A percentile compares a stretch with the other conserved stretches of the same genome.
These are phyloP conservation scores for Pholiota microspora DNA, from an alignment of 768 basidiomycete species.

Conservation along the genomic window DNA sequence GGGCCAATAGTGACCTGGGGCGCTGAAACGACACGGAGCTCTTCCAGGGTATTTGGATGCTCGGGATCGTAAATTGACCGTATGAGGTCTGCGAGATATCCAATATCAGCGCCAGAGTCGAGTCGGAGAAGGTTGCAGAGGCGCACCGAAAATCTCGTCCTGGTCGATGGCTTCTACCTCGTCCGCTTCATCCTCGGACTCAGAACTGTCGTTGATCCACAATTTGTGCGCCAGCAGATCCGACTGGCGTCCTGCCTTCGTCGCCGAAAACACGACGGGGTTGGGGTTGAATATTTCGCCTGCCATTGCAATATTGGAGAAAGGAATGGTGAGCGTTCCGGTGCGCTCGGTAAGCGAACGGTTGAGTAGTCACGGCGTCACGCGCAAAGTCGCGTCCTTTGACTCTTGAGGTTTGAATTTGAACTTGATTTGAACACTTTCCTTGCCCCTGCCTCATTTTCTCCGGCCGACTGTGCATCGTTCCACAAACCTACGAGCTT, in stretches of 20 bases:
- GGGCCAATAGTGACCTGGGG: slow-evolving; percentile 65
- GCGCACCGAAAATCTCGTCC: slow-evolving; percentile 88
- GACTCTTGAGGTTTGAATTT: no score
- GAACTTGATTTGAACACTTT: no score
- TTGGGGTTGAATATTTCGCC: slow-evolving; percentile 84
- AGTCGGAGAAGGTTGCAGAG: background rate
- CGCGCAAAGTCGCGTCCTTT: slow-evolving; percentile 24
- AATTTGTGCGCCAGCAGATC: slow-evolving; percentile 47
- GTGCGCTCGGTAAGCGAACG: background rate
- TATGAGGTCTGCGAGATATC: slow-evolving; percentile 68
- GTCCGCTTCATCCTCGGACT: slow-evolving; percentile 48
- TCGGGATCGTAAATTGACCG: slow-evolving; percentile 94
- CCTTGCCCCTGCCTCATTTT: slow-evolving; percentile 17
- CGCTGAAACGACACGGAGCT: slow-evolving; percentile 91
- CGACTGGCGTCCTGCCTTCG: slow-evolving; percentile 44
- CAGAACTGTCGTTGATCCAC: slow-evolving; percentile 54
- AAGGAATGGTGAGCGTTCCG: slow-evolving; percentile 1
- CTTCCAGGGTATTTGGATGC: slow-evolving; percentile 90
- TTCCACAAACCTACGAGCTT: no score
- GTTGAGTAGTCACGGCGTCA: slow-evolving; percentile 22
- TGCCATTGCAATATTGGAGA: slow-evolving; percentile 37
- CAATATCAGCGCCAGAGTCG: background rate
- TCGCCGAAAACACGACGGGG: slow-evolving; percentile 71
- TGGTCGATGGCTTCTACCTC: slow-evolving; percentile 77
- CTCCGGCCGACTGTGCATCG: background rate